Conservation (phyloP, 352 stramenopile species). For the Globisporangium spiculum region DNA sequence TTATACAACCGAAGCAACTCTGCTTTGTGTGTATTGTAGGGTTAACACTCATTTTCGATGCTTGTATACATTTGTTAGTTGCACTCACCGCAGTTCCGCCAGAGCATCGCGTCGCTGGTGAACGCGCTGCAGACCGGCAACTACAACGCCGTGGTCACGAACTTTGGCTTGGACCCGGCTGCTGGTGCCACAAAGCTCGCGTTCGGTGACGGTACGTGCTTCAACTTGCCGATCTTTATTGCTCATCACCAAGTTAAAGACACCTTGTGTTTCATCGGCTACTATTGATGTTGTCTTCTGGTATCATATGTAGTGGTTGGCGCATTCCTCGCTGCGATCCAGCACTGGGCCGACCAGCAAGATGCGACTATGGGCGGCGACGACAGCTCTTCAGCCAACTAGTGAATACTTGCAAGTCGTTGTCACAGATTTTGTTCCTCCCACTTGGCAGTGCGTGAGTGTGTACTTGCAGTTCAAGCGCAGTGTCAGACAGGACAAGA, state of each 20-base stretch:
- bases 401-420: background rate
- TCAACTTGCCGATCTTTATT: background rate
- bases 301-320: conserved; percentile 45
- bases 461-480: background rate
- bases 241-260: background rate
- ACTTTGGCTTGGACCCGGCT: conserved; percentile 84
- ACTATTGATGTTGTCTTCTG: background rate
- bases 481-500: background rate
- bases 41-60: background rate
- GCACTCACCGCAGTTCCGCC: conserved; percentile 83
- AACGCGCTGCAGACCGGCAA: conserved; percentile 86
- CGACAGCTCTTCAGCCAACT: conserved; percentile 6
- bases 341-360: conserved; percentile 72
- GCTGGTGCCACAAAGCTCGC: conserved; percentile 78
- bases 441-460: background rate
- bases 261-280: background rate
- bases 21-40: background rate
- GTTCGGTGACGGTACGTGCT: conserved; percentile 71
- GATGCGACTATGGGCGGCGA: conserved; percentile 33
- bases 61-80: conserved; percentile 29
- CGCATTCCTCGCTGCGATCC: conserved; percentile 71
- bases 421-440: background rate
- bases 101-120: conserved; percentile 85
- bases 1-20: background rate
- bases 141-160: conserved; percentile 88